Conservation (phyloP, 164 flowering plant species). For the Protea cynaroides region DNA sequence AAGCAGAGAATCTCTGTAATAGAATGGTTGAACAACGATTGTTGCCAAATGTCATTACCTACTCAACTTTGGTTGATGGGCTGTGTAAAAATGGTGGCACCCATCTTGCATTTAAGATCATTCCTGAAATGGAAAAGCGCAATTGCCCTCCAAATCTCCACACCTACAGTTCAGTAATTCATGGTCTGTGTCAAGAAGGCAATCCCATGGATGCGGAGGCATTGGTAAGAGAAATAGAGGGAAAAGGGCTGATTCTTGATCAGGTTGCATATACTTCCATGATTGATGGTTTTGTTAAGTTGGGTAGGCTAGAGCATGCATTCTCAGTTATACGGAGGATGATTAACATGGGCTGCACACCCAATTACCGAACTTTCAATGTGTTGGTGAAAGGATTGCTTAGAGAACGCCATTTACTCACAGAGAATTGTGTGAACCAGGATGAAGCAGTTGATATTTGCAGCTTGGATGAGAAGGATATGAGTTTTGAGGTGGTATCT, state of each 20-base stretch:
- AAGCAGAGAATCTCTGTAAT: conserved; percentile 34
- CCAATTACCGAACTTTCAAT: conserved; percentile 58
- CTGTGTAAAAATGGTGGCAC: conserved; percentile 50
- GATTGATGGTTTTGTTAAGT: conserved; percentile 59
- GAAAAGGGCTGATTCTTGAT: conserved; percentile 55
- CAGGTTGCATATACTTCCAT: conserved; percentile 54
- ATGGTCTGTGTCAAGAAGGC: conserved; percentile 71
- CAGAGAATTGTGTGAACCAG: conserved; percentile 30
- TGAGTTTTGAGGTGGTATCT: conserved; percentile 22
- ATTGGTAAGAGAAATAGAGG: conserved; percentile 51
- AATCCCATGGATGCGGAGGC: conserved; percentile 52
- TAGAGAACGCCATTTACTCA: conserved; percentile 29
- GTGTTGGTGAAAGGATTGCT: conserved; percentile 68
- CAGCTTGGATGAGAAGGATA: conserved; percentile 17
- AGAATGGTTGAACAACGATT: conserved; percentile 49
- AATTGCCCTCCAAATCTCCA: conserved; percentile 50
- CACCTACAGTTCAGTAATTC: conserved; percentile 56
- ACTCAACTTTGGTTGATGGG: conserved; percentile 67
- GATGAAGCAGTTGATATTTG: conserved; percentile 23
- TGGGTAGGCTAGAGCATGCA: conserved; percentile 56
- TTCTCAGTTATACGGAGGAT: conserved; percentile 46
- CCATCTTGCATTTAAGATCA: conserved; percentile 46
- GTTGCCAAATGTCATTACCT: conserved; percentile 64
- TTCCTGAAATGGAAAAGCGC: conserved; percentile 51
- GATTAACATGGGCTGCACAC: conserved; percentile 45